Percentiles rank a stretch among this genome's conserved stretches.
Conservation (phyloP, 352 stramenopile genomes). For the Phytopythium kandeliae region DNA sequence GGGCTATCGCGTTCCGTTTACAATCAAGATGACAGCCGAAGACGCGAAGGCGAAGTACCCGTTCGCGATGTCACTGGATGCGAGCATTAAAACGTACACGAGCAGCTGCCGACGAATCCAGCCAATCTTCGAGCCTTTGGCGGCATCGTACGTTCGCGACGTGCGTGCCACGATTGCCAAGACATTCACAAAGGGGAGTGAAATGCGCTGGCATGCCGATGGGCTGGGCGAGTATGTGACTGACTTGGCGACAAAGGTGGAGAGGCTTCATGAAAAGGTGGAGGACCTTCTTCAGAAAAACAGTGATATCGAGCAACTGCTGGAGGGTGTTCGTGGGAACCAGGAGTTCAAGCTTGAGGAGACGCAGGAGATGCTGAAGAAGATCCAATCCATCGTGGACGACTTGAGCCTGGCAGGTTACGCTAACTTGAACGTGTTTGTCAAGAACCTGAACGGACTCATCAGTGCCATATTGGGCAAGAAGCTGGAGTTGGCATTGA, state of each 20-base stretch:
- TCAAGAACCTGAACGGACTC: slow-evolving; percentile 88
- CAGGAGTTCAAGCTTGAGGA: slow-evolving; percentile 49
- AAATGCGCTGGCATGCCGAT: slow-evolving; percentile 88
- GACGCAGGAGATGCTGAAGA: slow-evolving; percentile 62
- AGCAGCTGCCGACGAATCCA: slow-evolving; percentile 74
- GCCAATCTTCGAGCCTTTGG: slow-evolving; percentile 77
- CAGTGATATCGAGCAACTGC: slow-evolving; percentile 87
- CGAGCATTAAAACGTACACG: slow-evolving; percentile 94
- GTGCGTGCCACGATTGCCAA: slow-evolving; percentile 85
- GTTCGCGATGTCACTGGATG: slow-evolving; percentile 96
- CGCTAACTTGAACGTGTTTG: slow-evolving; percentile 89
- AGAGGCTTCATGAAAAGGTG: slow-evolving; percentile 97
- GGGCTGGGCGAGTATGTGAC: slow-evolving; percentile 83
- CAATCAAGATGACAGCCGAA: slow-evolving; percentile 93
- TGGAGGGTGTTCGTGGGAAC: slow-evolving; percentile 69
- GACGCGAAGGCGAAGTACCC: slow-evolving; percentile 97
- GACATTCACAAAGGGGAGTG: slow-evolving; percentile 84
- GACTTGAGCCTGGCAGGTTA: slow-evolving; percentile 94
- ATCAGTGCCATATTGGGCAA: slow-evolving; percentile 81
- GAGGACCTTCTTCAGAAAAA: slow-evolving; percentile 94
- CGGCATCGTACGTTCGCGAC: slow-evolving; percentile 69
- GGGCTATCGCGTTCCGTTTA: slow-evolving; percentile 95
- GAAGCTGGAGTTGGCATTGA: slow-evolving; percentile 61
- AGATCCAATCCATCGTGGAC: slow-evolving; percentile 92
- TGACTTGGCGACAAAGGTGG: slow-evolving; percentile 90